Base-by-base conservation (phyloP, 2,329 filamentous ascomycete genomes). In the Aspergillus flavus region DNA sequence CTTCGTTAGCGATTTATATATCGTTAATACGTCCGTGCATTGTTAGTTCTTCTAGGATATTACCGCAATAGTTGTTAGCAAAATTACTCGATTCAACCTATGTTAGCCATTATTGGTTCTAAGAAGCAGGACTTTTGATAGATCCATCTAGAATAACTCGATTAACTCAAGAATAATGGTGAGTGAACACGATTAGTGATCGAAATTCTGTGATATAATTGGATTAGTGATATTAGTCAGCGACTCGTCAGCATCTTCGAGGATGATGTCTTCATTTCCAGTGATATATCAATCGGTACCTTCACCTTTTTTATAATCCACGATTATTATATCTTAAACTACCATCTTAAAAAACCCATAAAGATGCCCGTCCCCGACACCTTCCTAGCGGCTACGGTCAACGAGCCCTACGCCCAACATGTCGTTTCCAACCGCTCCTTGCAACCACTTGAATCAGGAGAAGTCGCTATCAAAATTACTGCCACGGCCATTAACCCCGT, bases 401-500 rank as follows among this genome's bases (percentile, higher is more conserved):
- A 64, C 6, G 61, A 66, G 39, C 54, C 60, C 4, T 14, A 39
- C 36, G 64, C 63, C 23, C 58, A 68, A 19, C 53, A 69, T 52
- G 54, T 59, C 6, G 55, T 71, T 41, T 36, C 58, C 4, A 64
- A 67, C 28, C 70, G 71, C n/a, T 64, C 67, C 4, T 62, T 73
- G 7, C 34, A 53, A 5, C 39, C 69, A 3, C 65, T 73, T 3
- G 63, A 61, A 21, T 12, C 50, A 14, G 62, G 41, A n/a, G 58
- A 69, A 45, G 64, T 69, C 4, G 59, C 21, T 4, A 65, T 67
- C 23, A 61, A 57, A 28, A 64, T 69, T 58, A 67, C 63, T 4
- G 67, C 67, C 14, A 69, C 67, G 6, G 66, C 66, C 36, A 62
- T 69, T 34, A 69, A 69, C 64, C 68, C 68, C 0, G 66, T 69